These are phyloP conservation scores for Oxyria digyna DNA, from an alignment of 148 eudicot species.

Conservation along the genomic window DNA sequence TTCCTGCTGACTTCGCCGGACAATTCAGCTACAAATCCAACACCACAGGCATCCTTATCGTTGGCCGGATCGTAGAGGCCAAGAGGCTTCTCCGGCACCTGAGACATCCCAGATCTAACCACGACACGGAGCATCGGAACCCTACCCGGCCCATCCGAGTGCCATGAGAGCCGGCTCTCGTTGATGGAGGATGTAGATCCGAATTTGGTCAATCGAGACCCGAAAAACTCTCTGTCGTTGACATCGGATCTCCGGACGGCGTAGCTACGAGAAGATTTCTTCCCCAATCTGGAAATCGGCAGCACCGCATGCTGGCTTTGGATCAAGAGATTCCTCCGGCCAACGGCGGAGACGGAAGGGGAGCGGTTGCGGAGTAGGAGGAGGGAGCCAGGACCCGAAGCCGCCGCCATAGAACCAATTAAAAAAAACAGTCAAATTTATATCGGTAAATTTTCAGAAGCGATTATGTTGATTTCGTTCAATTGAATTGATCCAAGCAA, in stretches of 20 bases:
- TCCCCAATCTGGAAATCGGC: constrained; percentile 29
- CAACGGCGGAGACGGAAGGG: neutral
- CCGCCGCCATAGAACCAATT: constrained; percentile 10
- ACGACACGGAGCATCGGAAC: constrained; percentile 46
- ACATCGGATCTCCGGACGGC: constrained; percentile 24
- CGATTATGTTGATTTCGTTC: neutral
- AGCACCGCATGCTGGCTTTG: constrained; percentile 17
- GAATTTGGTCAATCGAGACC: constrained; percentile 19
- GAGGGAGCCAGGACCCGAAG: constrained; percentile 7
- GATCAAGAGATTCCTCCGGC: neutral
- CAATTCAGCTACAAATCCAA: constrained; percentile 90
- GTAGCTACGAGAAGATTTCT: constrained; percentile 22
- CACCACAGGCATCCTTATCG: constrained; percentile 96
- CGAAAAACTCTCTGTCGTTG: constrained; percentile 16
- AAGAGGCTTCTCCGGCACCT: constrained; percentile 83
- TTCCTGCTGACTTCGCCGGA: constrained; percentile 73
- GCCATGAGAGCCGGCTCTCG: constrained; percentile 15
- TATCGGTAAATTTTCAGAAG: neutral
- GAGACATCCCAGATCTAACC: constrained; percentile 54
- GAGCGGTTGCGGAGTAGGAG: constrained; percentile 2
- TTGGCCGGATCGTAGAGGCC: constrained; percentile 72
- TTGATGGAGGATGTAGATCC: constrained; percentile 16
- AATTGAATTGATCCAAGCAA: neutral
- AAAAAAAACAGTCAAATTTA: neutral
- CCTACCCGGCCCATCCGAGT: constrained; percentile 43